These are phyloP conservation scores for Suillus decipiens DNA, from an alignment of 768 basidiomycete genomes.

Conservation along the genomic window DNA sequence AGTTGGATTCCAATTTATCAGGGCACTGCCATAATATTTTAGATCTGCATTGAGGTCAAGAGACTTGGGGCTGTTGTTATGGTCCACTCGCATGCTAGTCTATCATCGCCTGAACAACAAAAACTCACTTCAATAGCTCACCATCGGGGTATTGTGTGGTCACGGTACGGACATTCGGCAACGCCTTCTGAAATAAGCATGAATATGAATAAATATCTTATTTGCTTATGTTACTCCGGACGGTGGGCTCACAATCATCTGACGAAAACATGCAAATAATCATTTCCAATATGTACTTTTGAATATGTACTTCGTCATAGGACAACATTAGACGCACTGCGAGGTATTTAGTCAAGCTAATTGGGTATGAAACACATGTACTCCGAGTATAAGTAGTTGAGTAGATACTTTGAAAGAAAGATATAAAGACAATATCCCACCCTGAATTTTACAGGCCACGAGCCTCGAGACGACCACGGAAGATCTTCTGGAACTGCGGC, in stretches of 20 bases:
- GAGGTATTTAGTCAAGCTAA: neutral
- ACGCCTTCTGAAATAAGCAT: neutral
- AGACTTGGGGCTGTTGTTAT: neutral
- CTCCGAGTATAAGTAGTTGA: neutral
- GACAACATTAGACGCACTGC: neutral
- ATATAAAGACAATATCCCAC: neutral
- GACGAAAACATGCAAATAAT: neutral
- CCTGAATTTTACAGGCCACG: conserved; percentile 24
- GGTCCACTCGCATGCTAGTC: neutral
- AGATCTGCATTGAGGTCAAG: neutral
- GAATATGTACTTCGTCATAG: too few species aligned
- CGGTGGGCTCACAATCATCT: neutral
- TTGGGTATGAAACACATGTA: neutral
- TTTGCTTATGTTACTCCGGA: neutral
- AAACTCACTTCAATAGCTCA: too few species aligned
- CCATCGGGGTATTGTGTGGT: too few species aligned
- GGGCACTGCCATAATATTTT: neutral
- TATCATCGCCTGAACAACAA: neutral
- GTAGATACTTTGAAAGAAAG: neutral
- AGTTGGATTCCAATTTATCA: neutral
- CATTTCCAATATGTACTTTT: neutral
- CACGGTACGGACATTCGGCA: neutral
- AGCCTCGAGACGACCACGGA: conserved; percentile 26
- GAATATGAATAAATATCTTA: too few species aligned
- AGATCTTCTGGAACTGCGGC: conserved; percentile 31